These are phyloP conservation scores for Russula sp. DNA, from an alignment of 768 basidiomycete genomes.

Conservation along the genomic window DNA sequence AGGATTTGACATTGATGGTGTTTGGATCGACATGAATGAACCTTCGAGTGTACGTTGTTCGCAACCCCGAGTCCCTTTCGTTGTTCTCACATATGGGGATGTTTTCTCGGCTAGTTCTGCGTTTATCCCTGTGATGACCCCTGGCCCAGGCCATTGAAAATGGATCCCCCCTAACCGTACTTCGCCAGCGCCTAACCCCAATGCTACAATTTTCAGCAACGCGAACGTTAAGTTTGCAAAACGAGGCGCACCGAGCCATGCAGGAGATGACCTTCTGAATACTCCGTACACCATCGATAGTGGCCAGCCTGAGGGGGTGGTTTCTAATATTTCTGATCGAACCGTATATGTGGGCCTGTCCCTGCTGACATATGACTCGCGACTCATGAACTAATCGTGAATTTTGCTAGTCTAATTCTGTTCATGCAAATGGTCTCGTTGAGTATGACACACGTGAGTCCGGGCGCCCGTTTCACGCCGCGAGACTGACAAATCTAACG, in stretches of 20 bases:
- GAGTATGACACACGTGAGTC: conserved; percentile 54
- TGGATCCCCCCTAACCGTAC: conserved; percentile 54
- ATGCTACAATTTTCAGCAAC: conserved; percentile 50
- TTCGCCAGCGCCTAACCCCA: conserved; percentile 49
- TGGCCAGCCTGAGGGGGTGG: too few species aligned
- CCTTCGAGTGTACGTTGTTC: conserved; percentile 52
- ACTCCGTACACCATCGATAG: conserved; percentile 62
- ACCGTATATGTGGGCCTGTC: conserved; percentile 55
- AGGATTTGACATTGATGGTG: conserved; percentile 65
- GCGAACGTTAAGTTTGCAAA: conserved; percentile 33
- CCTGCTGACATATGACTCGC: conserved; percentile 38
- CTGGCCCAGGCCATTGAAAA: conserved; percentile 53
- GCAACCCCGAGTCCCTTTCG: too few species aligned
- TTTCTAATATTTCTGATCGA: too few species aligned
- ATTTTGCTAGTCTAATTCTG: conserved; percentile 36
- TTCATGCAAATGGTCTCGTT: conserved; percentile 55
- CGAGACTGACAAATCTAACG: not conserved
- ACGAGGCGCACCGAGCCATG: conserved; percentile 29
- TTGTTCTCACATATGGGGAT: not conserved
- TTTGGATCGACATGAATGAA: conserved; percentile 79
- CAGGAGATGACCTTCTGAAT: conserved; percentile 42
- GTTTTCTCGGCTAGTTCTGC: conserved; percentile 50
- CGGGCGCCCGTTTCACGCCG: not conserved
- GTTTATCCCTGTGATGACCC: conserved; percentile 58
- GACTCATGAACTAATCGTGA: not conserved